Evolutionary conservation across 2,329 filamentous ascomycete species (phyloP).

Genomic region (Diaporthe nobilis): DNA sequence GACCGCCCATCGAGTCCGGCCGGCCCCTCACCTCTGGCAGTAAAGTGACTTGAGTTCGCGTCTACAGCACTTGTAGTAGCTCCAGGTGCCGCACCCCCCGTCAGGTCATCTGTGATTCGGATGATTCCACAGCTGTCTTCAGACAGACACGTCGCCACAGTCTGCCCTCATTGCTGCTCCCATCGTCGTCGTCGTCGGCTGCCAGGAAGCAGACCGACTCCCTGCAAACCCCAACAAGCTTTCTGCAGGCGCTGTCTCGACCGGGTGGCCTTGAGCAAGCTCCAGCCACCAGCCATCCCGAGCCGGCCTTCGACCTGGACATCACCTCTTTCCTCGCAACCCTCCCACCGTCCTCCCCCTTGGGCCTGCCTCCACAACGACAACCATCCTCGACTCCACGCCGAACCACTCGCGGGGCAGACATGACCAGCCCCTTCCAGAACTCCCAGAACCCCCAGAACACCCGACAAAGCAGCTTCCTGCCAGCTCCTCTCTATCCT

Average conservation of each 20-base stretch:
- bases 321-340: background rate
- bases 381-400: background rate
- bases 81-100: constrained; percentile 12
- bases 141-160: background rate
- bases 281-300: constrained; percentile 29
- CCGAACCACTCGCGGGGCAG: constrained; percentile 23
- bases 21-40: constrained; percentile 18
- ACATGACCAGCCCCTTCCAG: constrained; percentile 40
- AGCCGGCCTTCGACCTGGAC: background rate
- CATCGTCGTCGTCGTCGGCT: background rate
- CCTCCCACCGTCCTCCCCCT: background rate
- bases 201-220: constrained; percentile 28
- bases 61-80: background rate
- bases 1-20: background rate
- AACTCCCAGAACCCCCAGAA: constrained; percentile 29
- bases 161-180: constrained; percentile 1
- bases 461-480: constrained; percentile 31
- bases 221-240: constrained; percentile 28
- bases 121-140: constrained; percentile 17
- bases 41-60: constrained; percentile 30
- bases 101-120: constrained; percentile 29
- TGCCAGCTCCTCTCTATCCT: constrained; percentile 46
- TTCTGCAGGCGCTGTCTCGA: constrained; percentile 25
- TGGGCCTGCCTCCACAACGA: background rate
- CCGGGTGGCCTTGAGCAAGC: constrained; percentile 33